Conservation (phyloP, 2,329 filamentous ascomycete species). For the Ascomycota sp. region DNA sequence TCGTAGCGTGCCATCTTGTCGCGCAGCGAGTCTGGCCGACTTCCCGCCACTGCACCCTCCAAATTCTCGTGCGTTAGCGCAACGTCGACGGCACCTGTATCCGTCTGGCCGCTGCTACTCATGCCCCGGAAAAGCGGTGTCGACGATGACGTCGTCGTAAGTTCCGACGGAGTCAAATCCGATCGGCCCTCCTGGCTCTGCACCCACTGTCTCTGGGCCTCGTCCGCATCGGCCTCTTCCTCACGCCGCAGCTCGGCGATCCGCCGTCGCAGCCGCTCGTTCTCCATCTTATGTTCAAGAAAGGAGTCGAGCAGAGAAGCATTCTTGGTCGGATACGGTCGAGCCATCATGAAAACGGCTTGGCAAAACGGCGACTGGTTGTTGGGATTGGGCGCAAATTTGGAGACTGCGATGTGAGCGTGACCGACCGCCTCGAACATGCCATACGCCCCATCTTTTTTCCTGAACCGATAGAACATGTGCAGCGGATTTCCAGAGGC, state of each 20-base stretch:
- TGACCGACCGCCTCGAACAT: slow-evolving; percentile 90
- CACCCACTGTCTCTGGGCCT: slow-evolving; percentile 39
- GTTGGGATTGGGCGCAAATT: slow-evolving; percentile 38
- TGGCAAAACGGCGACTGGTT: slow-evolving; percentile 55
- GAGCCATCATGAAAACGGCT: slow-evolving; percentile 83
- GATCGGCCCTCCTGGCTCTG: slow-evolving; percentile 36
- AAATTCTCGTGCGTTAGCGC: slow-evolving; percentile 63
- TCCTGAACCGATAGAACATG: slow-evolving; percentile 72
- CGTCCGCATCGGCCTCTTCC: slow-evolving; percentile 60
- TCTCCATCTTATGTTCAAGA: slow-evolving; percentile 90
- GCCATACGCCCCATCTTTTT: slow-evolving; percentile 47
- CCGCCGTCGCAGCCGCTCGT: slow-evolving; percentile 64
- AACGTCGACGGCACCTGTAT: slow-evolving; percentile 41
- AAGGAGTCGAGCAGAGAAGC: slow-evolving; percentile 75
- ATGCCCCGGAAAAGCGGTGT: slow-evolving; percentile 11
- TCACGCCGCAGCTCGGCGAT: slow-evolving; percentile 73
- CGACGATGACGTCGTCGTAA: slow-evolving; percentile 15
- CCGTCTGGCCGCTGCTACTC: slow-evolving; percentile 23
- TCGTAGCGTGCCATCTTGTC: slow-evolving; percentile 78
- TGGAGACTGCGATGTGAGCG: slow-evolving; percentile 60
- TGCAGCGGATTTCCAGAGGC: slow-evolving; percentile 59
- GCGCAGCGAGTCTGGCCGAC: slow-evolving; percentile 52
- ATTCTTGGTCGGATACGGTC: slow-evolving; percentile 78
- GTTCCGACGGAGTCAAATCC: slow-evolving; percentile 30
- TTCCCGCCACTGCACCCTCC: slow-evolving; percentile 47